phyloP scores from a whole-genome alignment of 805 yeast genomes.

The Nakazawaea anatomiae region DNA sequence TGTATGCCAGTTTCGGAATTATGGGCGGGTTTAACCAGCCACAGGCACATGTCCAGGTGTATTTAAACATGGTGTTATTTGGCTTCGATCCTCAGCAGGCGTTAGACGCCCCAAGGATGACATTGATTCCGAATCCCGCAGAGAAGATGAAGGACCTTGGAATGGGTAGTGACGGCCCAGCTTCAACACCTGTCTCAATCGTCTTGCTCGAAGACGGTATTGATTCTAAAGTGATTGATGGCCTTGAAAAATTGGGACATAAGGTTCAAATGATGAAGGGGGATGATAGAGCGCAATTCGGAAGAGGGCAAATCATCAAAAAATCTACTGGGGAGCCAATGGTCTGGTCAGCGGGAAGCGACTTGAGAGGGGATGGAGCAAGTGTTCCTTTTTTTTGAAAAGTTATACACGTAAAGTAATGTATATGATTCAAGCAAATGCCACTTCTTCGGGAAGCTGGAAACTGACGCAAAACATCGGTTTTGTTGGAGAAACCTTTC shows the following conservation, averaged over 20 bases:
- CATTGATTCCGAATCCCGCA: conserved; percentile 49
- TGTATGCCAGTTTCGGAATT: conserved; percentile 73
- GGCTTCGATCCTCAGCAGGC: conserved; percentile 68
- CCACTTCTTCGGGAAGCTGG: conserved; percentile 61
- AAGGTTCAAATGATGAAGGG: conserved; percentile 38
- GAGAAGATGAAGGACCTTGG: conserved; percentile 40
- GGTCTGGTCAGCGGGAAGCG: conserved; percentile 68
- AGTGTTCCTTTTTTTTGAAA: conserved; percentile 46
- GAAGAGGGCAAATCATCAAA: conserved; percentile 71
- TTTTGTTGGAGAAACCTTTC: conserved; percentile 95
- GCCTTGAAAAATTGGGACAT: conserved; percentile 53
- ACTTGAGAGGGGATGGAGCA: conserved; percentile 82
- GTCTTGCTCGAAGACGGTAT: conserved; percentile 67
- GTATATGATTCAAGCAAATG: conserved; percentile 27
- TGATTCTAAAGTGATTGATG: conserved; percentile 34
- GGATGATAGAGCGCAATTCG: conserved; percentile 30
- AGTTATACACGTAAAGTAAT: neutral
- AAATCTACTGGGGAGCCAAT: conserved; percentile 33
- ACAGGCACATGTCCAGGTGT: conserved; percentile 77
- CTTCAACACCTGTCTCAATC: conserved; percentile 49
- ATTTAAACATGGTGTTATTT: conserved; percentile 56
- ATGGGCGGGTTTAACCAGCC: conserved; percentile 91
- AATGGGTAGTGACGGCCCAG: conserved; percentile 60
- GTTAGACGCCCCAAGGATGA: conserved; percentile 69
- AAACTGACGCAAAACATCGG: conserved; percentile 92